Percentiles rank a stretch among this genome's conserved stretches.
These are phyloP conservation scores for Puccinia horiana DNA, from an alignment of 1,284 basidiomycete genomes.

Conservation along the genomic window DNA sequence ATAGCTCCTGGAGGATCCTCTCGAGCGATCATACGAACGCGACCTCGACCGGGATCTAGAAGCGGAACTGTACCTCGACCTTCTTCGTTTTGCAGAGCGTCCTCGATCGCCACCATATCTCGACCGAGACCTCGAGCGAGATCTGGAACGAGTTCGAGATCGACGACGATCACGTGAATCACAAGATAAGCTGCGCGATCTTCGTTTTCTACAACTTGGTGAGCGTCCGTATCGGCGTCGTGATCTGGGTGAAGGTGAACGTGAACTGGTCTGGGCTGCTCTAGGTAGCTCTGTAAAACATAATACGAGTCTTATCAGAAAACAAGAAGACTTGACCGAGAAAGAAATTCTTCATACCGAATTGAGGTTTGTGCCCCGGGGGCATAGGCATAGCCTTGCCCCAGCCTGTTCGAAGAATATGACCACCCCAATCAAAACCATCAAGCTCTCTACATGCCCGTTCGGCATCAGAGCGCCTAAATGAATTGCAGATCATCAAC, in stretches of 20 bases:
- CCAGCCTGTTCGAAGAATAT: constrained; percentile 82
- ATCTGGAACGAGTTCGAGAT: constrained; percentile 55
- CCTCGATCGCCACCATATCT: constrained; percentile 53
- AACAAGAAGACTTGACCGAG: not conserved
- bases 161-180: constrained; percentile 50
- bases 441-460: constrained; percentile 80
- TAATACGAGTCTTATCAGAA: not conserved
- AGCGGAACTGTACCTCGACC: constrained; percentile 46
- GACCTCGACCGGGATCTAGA: constrained; percentile 53
- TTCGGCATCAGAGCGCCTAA: constrained; percentile 76
- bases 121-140: constrained; percentile 53
- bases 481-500: not conserved
- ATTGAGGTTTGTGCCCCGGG: constrained; percentile 70
- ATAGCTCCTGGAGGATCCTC: constrained; percentile 54
- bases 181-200: constrained; percentile 56
- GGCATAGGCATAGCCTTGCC: constrained; percentile 83
- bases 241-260: constrained; percentile 54
- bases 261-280: constrained; percentile 50
- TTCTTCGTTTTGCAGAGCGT: constrained; percentile 63
- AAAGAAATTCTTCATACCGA: constrained; percentile 65
- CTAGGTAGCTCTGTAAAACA: constrained; percentile 51
- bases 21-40: constrained; percentile 53
- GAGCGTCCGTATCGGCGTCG: constrained; percentile 57
- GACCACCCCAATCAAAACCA: constrained; percentile 87
- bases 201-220: constrained; percentile 46